Evolutionary conservation across 2,329 filamentous ascomycete genomes (phyloP).

Genomic region (Talaromyces atroroseus): DNA sequence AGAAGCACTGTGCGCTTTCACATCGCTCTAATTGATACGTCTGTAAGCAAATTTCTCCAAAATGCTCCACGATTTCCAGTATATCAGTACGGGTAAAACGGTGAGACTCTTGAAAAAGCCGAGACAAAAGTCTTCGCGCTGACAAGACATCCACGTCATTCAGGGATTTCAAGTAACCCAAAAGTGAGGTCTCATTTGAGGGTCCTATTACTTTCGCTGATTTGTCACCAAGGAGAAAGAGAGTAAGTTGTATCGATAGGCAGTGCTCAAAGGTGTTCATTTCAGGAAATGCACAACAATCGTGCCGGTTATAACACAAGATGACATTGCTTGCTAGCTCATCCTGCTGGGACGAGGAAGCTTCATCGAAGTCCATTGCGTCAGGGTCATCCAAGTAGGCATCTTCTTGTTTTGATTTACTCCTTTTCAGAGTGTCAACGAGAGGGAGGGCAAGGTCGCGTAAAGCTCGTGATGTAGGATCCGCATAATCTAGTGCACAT

Average conservation of each 20-base stretch:
- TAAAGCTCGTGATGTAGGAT: constrained; percentile 22
- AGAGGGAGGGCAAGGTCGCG: constrained; percentile 25
- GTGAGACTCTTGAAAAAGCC: constrained; percentile 26
- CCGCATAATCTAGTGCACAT: constrained; percentile 15
- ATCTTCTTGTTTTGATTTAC: constrained; percentile 20
- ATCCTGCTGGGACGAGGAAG: constrained; percentile 25
- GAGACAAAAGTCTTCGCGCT: constrained; percentile 26
- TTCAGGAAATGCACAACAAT: constrained; percentile 27
- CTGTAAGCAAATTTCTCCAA: constrained; percentile 46
- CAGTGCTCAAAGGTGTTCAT: constrained; percentile 31
- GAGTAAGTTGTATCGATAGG: constrained; percentile 30
- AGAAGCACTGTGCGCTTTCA: constrained; percentile 64
- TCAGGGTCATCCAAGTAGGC: constrained; percentile 21
- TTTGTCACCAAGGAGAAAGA: constrained; percentile 19
- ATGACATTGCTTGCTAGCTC: constrained; percentile 20
- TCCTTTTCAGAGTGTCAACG: constrained; percentile 26
- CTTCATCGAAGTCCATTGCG: constrained; percentile 41
- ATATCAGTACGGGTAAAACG: constrained; percentile 31
- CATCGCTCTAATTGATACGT: constrained; percentile 63
- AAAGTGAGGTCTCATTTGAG: constrained; percentile 16
- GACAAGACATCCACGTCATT: constrained; percentile 35
- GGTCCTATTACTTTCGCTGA: not conserved
- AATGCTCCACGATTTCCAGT: constrained; percentile 42
- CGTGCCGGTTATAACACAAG: constrained; percentile 28
- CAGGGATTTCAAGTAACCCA: constrained; percentile 33